Evolutionary conservation across 805 yeast species (phyloP).

Genomic region (Cyberlindnera xishuangbannaensis): DNA sequence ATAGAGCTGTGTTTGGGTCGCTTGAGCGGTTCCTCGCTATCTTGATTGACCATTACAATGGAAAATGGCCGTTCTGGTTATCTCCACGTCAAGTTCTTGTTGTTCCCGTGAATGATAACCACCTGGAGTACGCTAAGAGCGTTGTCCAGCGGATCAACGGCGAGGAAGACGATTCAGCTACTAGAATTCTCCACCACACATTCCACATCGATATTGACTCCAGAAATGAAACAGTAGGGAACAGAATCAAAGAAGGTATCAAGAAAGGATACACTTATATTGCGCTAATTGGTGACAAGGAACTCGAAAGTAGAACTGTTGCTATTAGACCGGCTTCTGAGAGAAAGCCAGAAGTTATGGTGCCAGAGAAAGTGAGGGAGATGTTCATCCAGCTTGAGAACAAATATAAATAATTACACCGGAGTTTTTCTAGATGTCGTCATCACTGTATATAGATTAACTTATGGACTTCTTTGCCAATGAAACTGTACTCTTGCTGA

Average conservation of each 20-base stretch:
- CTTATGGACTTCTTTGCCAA: slow-evolving; percentile 3
- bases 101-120: slow-evolving; percentile 69
- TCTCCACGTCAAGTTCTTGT: slow-evolving; percentile 87
- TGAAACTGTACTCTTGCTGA: slow-evolving; percentile 1
- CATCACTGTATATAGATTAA: background rate
- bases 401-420: slow-evolving; percentile 32
- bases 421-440: too few relatives aligned
- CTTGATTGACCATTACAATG: slow-evolving; percentile 81
- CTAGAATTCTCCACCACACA: slow-evolving; percentile 51
- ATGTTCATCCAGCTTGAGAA: slow-evolving; percentile 53
- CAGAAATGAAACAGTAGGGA: slow-evolving; percentile 74
- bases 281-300: slow-evolving; percentile 84
- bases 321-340: slow-evolving; percentile 58
- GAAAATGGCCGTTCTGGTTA: slow-evolving; percentile 98
- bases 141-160: slow-evolving; percentile 45
- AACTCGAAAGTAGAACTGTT: slow-evolving; percentile 50
- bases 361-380: slow-evolving; percentile 44
- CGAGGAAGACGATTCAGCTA: slow-evolving; percentile 32
- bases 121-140: slow-evolving; percentile 46
- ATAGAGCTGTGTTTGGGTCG: slow-evolving; percentile 93
- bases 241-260: slow-evolving; percentile 74
- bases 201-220: slow-evolving; percentile 74
- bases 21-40: slow-evolving; percentile 90
- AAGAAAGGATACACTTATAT: slow-evolving; percentile 71
- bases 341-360: slow-evolving; percentile 37